Evolutionary conservation across 106 monocot genomes (phyloP), one percentile per base, ranked within the genome.

Genomic region (Dioscorea alata): DNA sequence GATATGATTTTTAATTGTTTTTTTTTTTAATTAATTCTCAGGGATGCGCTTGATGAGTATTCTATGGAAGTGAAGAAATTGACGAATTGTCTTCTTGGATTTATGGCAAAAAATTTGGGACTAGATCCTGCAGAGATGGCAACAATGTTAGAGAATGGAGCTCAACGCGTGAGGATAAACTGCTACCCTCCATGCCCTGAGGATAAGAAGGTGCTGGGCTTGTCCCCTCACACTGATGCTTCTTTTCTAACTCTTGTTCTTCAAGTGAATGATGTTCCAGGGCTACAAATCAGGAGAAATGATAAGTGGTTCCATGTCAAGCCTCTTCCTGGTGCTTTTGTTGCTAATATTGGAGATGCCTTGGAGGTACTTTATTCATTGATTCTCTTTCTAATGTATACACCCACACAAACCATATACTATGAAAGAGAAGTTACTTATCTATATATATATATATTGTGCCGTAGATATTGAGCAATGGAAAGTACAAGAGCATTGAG

Each of bases 391-490:
- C 28, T 8, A 3, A 3, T 5, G 2, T 28, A 28, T 28, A 28
- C 28, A 28, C 28, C 2, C 28, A 28, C 28, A 28, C 1, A 28
- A 28, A 1, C 1, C 28, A n/a, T n/a, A 28, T 28, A 28, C 28
- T 28, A 28, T 28, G 28, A 1, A 1, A 28, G 3, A 28, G 28
- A 28, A 28, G 28, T 28, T 1, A 28, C 28, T 28, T 28, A 1
- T 28, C 23, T 66, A 22, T n/a, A n/a, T 12, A 19, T 66, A 50
- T 66, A 22, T 17, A 21, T 66, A n/a, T n/a, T n/a, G n/a, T n/a
- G n/a, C n/a, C n/a, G n/a, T n/a, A 49, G 77, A 71, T 77, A 59
- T 14, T 77, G 8, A 65, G 56, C 56, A 77, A 77, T 59, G 77
- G 71, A 2, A 71, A 50, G 13, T 77, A 71, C 64, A 77, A 71